Conservation (phyloP, 2,329 filamentous ascomycete species). For the Tolypocladium endophyticum region DNA sequence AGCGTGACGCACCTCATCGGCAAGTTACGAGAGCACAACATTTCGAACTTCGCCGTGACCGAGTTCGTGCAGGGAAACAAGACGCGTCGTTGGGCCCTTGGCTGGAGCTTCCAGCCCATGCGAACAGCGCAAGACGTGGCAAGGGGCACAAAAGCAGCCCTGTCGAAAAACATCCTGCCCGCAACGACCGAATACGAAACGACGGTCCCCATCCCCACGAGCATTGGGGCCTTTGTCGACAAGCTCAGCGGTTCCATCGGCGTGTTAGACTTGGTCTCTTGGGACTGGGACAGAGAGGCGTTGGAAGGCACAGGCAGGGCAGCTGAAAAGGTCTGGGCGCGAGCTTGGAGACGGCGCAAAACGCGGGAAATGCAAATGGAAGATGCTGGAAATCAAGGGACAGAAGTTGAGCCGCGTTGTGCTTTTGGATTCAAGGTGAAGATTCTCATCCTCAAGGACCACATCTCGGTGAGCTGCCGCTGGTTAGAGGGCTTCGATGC, state of each 20-base stretch:
- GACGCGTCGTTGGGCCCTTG: conserved; percentile 79
- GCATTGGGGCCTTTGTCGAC: conserved; percentile 24
- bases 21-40: conserved; percentile 40
- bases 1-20: conserved; percentile 56
- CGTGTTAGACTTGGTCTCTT: conserved; percentile 47
- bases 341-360: conserved; percentile 58
- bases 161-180: conserved; percentile 33
- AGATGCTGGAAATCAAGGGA: background rate
- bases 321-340: conserved; percentile 66
- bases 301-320: conserved; percentile 52
- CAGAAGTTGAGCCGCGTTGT: conserved; percentile 18
- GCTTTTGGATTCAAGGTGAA: conserved; percentile 48
- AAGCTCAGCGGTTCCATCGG: conserved; percentile 35
- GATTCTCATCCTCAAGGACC: conserved; percentile 27
- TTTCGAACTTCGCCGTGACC: conserved; percentile 74
- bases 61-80: conserved; percentile 67
- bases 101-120: conserved; percentile 68
- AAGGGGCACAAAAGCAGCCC: conserved; percentile 29
- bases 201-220: conserved; percentile 34
- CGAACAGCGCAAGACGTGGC: conserved; percentile 46
- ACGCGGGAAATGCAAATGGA: conserved; percentile 20
- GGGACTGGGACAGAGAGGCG: conserved; percentile 48
- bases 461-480: conserved; percentile 42
- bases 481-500: conserved; percentile 63
- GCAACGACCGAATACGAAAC: conserved; percentile 26